A percentile compares a stretch with the other conserved stretches of the same genome.
Evolutionary conservation across 1,284 basidiomycete species (phyloP).

Genomic region (Papiliotrema fonsecae): DNA sequence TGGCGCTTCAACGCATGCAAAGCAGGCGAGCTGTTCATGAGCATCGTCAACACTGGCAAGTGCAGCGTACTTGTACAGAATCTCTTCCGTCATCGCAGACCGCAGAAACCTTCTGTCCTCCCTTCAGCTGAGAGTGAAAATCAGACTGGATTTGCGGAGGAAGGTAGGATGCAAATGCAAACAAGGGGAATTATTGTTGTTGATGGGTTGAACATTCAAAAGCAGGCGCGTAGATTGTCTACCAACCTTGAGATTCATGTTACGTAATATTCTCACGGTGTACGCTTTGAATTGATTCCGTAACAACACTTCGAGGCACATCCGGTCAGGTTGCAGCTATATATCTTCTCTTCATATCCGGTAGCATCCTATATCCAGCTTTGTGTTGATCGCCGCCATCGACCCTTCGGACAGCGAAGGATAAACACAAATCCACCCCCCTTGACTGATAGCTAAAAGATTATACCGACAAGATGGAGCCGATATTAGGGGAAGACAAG

Average conservation of each 20-base stretch:
- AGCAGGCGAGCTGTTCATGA: slow-evolving; percentile 30
- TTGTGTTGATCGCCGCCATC: too few species aligned
- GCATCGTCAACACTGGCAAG: not conserved
- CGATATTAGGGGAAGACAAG: slow-evolving; percentile 70
- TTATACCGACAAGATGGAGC: too few species aligned
- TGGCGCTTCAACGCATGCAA: slow-evolving; percentile 41
- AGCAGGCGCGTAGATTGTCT: slow-evolving; percentile 13
- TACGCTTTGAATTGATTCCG: too few species aligned
- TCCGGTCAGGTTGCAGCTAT: too few species aligned
- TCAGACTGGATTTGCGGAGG: not conserved
- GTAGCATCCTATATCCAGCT: too few species aligned
- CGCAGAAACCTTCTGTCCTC: not conserved
- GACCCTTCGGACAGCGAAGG: too few species aligned
- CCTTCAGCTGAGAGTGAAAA: not conserved
- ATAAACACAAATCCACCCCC: too few species aligned
- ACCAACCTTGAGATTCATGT: slow-evolving; percentile 8
- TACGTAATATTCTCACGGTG: too few species aligned
- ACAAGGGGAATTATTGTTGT: not conserved
- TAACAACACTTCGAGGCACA: too few species aligned
- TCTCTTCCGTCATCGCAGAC: slow-evolving; percentile 19
- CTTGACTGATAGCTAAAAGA: too few species aligned
- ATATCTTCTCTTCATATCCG: too few species aligned
- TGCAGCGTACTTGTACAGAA: slow-evolving; percentile 26
- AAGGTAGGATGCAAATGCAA: not conserved
- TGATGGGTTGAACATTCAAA: slow-evolving; percentile 2